Percentiles rank a stretch among this genome's conserved stretches.
phyloP scores from a whole-genome alignment of 129 eudicot species.

The Dittrichia graveolens region DNA sequence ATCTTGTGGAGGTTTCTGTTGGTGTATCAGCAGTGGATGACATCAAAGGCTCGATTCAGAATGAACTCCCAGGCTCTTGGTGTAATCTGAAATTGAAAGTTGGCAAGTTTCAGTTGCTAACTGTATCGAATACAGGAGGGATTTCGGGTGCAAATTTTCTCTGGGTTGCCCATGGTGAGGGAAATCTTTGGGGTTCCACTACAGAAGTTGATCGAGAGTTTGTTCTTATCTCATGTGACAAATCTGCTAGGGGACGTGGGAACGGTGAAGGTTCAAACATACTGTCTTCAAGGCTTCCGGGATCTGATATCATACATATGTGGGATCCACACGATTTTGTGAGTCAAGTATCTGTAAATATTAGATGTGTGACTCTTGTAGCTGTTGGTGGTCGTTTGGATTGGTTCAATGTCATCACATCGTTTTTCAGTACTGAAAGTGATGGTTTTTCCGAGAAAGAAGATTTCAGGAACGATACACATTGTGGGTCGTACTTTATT shows the following conservation, averaged over 20 bases:
- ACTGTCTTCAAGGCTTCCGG: slow-evolving; percentile 67
- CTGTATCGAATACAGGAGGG: slow-evolving; percentile 73
- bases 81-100: slow-evolving; percentile 50
- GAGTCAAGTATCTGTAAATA: slow-evolving; percentile 54
- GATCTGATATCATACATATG: slow-evolving; percentile 69
- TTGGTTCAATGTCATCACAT: slow-evolving; percentile 67
- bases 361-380: slow-evolving; percentile 73
- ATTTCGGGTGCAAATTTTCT: slow-evolving; percentile 52
- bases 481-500: slow-evolving; percentile 59
- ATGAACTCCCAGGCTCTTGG: slow-evolving; percentile 95
- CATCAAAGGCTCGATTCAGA: slow-evolving; percentile 53
- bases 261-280: slow-evolving; percentile 89
- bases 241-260: slow-evolving; percentile 76
- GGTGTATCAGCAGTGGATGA: slow-evolving; percentile 39
- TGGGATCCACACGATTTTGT: slow-evolving; percentile 52
- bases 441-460: slow-evolving; percentile 30
- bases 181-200: slow-evolving; percentile 72
- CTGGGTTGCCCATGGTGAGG: slow-evolving; percentile 70
- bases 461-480: slow-evolving; percentile 5
- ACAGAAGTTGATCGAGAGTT: slow-evolving; percentile 51
- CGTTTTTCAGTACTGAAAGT: slow-evolving; percentile 55
- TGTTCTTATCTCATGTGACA: slow-evolving; percentile 70
- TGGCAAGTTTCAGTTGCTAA: slow-evolving; percentile 62
- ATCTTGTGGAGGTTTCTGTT: slow-evolving; percentile 49
- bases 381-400: slow-evolving; percentile 91